Percentiles rank a stretch among this genome's conserved stretches.
phyloP scores from a whole-genome alignment of 768 basidiomycete species.

The Suillus variegatus region DNA sequence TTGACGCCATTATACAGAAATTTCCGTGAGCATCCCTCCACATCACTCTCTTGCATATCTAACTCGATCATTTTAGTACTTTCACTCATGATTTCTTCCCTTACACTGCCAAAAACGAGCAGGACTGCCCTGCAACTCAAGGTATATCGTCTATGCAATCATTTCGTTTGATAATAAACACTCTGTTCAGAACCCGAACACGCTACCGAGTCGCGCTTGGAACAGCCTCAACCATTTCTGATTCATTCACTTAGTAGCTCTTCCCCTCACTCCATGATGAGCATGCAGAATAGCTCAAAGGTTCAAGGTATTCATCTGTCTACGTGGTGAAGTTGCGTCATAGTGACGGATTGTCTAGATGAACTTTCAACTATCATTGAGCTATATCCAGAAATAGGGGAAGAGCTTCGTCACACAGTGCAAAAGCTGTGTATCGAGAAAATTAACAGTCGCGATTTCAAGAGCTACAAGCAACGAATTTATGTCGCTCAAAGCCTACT shows the following conservation, averaged over 20 bases:
- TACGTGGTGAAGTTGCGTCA: not conserved
- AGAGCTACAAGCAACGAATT: conserved; percentile 18
- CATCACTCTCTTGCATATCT: not conserved
- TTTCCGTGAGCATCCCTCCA: conserved; percentile 17
- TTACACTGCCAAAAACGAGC: not conserved
- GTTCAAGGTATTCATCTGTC: not conserved
- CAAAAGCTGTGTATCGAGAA: not conserved
- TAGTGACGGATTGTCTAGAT: conserved; percentile 14
- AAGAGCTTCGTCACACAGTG: conserved; percentile 1
- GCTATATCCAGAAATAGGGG: conserved; percentile 17
- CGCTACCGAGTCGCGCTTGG: not conserved
- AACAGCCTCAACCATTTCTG: not conserved
- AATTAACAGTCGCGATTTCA: conserved; percentile 17
- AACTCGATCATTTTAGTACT: conserved; percentile 6
- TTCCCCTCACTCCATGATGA: no score
- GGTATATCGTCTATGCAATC: conserved; percentile 1
- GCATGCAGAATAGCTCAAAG: not conserved
- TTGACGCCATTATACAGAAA: conserved; percentile 26
- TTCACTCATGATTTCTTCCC: conserved; percentile 19
- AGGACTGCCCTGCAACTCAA: not conserved
- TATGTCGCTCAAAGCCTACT: conserved; percentile 10
- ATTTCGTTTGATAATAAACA: not conserved
- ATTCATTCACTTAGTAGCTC: not conserved
- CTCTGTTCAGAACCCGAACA: conserved; percentile 9
- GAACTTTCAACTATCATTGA: conserved; percentile 7